Percentiles rank a stretch among this genome's conserved stretches.
phyloP scores from a whole-genome alignment of 768 basidiomycete species.

The Leccinum ochraceum region DNA sequence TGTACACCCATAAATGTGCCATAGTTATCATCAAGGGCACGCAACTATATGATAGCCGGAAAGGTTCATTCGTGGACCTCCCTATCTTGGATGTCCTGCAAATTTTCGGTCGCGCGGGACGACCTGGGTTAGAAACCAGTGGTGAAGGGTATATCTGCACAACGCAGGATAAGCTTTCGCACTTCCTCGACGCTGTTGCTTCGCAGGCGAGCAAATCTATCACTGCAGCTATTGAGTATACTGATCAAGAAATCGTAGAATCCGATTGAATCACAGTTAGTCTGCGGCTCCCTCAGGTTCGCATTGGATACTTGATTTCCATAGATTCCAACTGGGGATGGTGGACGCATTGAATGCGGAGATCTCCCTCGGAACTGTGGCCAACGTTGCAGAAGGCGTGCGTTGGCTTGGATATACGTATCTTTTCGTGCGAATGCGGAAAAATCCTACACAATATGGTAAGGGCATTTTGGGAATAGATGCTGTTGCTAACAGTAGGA shows the following conservation, averaged over 20 bases:
- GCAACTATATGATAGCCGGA: conserved; percentile 89
- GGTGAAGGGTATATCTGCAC: conserved; percentile 98
- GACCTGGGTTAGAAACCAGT: conserved; percentile 83
- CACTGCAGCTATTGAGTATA: not conserved
- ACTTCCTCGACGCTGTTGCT: conserved; percentile 86
- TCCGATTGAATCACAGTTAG: conserved; percentile 95
- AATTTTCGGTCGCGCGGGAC: conserved; percentile 95
- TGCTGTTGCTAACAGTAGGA: conserved; percentile 2
- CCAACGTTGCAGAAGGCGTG: conserved; percentile 81
- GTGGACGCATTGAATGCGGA: conserved; percentile 94
- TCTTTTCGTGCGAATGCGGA: conserved; percentile 91
- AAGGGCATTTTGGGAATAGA: conserved; percentile 8
- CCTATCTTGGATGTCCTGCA: conserved; percentile 95
- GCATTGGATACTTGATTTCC: conserved; percentile 3
- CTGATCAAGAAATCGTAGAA: conserved; percentile 47
- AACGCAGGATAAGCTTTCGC: conserved; percentile 86
- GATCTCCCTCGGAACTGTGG: conserved; percentile 91
- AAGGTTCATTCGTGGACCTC: conserved; percentile 89
- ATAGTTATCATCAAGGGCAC: conserved; percentile 96
- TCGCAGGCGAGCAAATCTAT: conserved; percentile 61
- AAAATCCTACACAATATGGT: conserved; percentile 90
- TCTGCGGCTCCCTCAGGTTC: not conserved
- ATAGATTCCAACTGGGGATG: conserved; percentile 79
- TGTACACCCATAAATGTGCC: conserved; percentile 10
- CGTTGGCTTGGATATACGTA: conserved; percentile 98